Base-by-base conservation (phyloP, 345 rosid species). In the Aurinia saxatilis region DNA sequence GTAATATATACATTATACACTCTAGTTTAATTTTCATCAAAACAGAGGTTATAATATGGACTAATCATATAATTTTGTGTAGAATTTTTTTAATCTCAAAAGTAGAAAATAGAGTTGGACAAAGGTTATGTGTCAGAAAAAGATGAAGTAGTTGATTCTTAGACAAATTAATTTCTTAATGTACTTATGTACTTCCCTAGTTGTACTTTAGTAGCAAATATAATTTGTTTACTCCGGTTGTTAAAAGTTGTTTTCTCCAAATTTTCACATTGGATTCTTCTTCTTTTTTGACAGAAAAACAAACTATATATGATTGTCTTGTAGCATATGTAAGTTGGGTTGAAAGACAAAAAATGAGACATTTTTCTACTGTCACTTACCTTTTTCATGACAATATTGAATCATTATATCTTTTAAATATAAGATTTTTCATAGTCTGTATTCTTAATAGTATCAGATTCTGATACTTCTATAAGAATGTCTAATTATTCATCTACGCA, bases 151-250 rank as follows among this genome's bases (percentile, higher is more conserved):
- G 16, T 48, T 31, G 58, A 49, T 30, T 14, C 29, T 38, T 25
- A 47, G 25, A 49, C 33, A 27, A 42, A 51, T 27, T 39, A 39
- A 10, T 35, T 68, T 41, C n/a, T 42, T 52, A 47, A 15, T 51
- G 60, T 50, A 40, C 38, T 68, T 51, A n/a, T n/a, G n/a, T n/a
- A n/a, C n/a, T n/a, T n/a, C n/a, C n/a, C n/a, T n/a, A n/a, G n/a
- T n/a, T 46, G 66, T 68, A 62, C 46, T 55, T 55, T 63, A 37
- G 42, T 31, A 4, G 45, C 39, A 54, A 14, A 62, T 45, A 52
- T 27, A 21, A 5, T 35, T 21, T 46, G 40, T 59, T 56, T 47
- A 49, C 39, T 46, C 17, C 18, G 12, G 48, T 17, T 34, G 8
- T n/a, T n/a, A n/a, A n/a, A n/a, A n/a, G n/a, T n/a, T n/a, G 10